Conservation (phyloP, 495 filamentous ascomycete species). For the Hypoxylon crocopeplum region DNA sequence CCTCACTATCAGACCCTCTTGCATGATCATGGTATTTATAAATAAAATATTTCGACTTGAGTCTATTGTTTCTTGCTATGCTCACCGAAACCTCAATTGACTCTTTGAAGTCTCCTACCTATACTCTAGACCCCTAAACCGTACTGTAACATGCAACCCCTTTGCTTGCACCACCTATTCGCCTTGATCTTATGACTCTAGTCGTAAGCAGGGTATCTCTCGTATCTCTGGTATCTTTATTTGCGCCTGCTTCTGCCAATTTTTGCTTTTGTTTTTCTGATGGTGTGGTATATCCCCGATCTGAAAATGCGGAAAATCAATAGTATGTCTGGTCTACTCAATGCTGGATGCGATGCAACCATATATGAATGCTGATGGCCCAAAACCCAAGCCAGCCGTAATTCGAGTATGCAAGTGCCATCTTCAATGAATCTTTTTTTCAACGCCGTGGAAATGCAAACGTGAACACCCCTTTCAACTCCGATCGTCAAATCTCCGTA, state of each 20-base stretch:
- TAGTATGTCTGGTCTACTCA: neutral
- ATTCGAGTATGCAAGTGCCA: slow-evolving; percentile 13
- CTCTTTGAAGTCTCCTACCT: no score
- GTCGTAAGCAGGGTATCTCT: neutral
- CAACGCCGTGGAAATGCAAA: slow-evolving; percentile 30
- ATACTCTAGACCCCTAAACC: no score
- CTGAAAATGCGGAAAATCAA: slow-evolving; percentile 5
- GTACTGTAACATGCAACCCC: slow-evolving; percentile 14
- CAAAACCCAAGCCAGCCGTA: neutral
- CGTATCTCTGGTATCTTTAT: slow-evolving; percentile 14
- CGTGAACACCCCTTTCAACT: slow-evolving; percentile 6
- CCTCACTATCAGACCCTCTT: no score
- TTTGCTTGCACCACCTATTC: slow-evolving; percentile 14
- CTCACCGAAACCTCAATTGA: no score
- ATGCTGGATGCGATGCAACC: slow-evolving; percentile 4
- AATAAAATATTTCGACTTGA: no score
- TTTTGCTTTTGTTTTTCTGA: neutral
- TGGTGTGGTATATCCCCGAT: neutral
- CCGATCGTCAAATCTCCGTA: slow-evolving; percentile 2
- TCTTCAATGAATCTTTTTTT: neutral
- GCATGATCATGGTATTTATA: no score
- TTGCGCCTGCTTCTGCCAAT: neutral
- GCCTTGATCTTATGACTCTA: slow-evolving; percentile 2
- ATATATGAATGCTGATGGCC: neutral
- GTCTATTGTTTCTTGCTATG: no score